Base-by-base conservation (phyloP, 2,329 filamentous ascomycete genomes). In the Diaporthe citriasiana region DNA sequence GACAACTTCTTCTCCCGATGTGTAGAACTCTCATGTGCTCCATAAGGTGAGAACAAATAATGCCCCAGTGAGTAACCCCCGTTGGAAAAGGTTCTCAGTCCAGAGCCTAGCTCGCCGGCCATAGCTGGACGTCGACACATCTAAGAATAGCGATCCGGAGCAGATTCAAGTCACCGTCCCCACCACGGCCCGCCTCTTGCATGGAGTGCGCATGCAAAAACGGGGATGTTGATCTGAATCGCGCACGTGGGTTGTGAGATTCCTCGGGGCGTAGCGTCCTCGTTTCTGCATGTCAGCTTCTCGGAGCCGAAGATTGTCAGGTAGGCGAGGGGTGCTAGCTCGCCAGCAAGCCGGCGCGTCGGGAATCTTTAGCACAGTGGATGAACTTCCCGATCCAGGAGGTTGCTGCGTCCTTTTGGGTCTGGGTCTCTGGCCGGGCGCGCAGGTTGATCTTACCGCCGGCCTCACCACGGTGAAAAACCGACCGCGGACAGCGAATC, bases 211-310 rank as follows among this genome's bases (percentile, higher is more conserved):
- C 63, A 68, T 68, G 33, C 63, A 68, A 68, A 45, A 68, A 53
- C 45, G 45, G 63, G 63, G 63, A 51, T 51, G 45, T 40, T 33
- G 63, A 68, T 68, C 63, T 68, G 63, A 68, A 68, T 68, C 63
- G 63, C 50, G 63, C 63, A 68, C 63, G 63, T 68, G 63, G 63
- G 51, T 68, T 42, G 25, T 53, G 63, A 68, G 63, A 68, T 68
- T 53, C 19, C 30, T 68, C 33, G 45, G 33, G 15, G 63, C 63
- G 47, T 68, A 50, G 63, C 63, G 63, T 40, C 63, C 19, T 68
- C 47, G 33, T 40, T 68, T 30, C 63, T 45, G 63, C 33, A 53
- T 51, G 63, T 50, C 63, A 68, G 63, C 45, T 38, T n/a, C 63
- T 53, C 63, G 63, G 63, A 68, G 63, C 63, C 63, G 63, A 68